phyloP scores from a whole-genome alignment of 23 red algal species.

The Cyanidiococcus yangmingshanensis region DNA sequence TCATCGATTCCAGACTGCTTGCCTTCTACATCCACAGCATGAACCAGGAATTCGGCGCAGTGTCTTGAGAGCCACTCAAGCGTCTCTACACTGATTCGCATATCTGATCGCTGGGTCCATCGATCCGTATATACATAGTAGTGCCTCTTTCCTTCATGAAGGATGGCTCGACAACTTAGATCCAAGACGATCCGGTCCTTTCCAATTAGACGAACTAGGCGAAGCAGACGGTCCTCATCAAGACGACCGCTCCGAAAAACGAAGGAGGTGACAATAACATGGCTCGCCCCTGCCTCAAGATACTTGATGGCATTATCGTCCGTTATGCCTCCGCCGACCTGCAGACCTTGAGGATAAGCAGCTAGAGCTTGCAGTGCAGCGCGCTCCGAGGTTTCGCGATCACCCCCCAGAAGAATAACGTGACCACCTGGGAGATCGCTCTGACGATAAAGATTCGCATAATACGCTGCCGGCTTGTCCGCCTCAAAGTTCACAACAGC shows the following conservation, averaged over 20 bases:
- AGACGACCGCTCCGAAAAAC: conserved; percentile 71
- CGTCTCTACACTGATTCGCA: conserved; percentile 29
- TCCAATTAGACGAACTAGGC: conserved; percentile 42
- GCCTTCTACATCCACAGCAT: conserved; percentile 91
- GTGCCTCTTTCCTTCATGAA: conserved; percentile 19
- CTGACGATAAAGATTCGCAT: conserved; percentile 43
- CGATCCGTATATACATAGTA: conserved; percentile 91
- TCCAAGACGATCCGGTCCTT: conserved; percentile 66
- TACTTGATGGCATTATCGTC: conserved; percentile 39
- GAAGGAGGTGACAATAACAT: conserved; percentile 95
- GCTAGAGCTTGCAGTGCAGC: conserved; percentile 48
- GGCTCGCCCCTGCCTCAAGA: conserved; percentile 62
- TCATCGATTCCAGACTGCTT: conserved; percentile 71
- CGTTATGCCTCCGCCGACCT: conserved; percentile 81
- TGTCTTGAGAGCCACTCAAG: conserved; percentile 36
- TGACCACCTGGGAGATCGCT: conserved; percentile 77
- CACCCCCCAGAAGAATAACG: conserved; percentile 86
- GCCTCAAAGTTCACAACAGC: conserved; percentile 67
- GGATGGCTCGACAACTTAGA: conserved; percentile 39
- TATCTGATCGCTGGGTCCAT: conserved; percentile 64
- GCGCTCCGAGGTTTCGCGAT: conserved; percentile 30
- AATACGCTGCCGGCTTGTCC: conserved; percentile 35
- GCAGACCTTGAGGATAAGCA: conserved; percentile 70
- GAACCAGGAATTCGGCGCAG: conserved; percentile 87
- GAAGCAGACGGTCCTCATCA: conserved; percentile 40